A percentile compares a stretch with the other conserved stretches of the same genome.
These are phyloP conservation scores for Dendrobium nobile DNA, from an alignment of 106 monocot genomes.

Conservation along the genomic window DNA sequence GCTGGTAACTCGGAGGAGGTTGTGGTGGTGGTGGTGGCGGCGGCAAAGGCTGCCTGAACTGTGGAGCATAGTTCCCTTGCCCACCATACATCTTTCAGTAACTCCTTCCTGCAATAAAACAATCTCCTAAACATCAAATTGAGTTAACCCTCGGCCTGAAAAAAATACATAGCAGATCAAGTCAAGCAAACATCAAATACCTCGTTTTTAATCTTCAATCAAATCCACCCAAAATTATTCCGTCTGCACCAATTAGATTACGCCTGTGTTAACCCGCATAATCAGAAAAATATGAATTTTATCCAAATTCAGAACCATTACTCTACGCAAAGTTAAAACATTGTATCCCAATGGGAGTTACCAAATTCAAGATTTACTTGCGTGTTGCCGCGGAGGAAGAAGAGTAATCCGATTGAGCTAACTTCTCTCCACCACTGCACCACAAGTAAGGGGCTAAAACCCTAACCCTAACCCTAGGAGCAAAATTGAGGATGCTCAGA, in stretches of 20 bases:
- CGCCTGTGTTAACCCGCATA: background rate
- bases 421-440: too few species aligned
- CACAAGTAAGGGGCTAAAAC: too few species aligned
- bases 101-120: background rate
- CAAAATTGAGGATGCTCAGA: too few species aligned
- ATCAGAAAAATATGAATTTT: background rate
- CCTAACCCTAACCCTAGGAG: too few species aligned
- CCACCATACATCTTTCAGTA: slow-evolving; percentile 9
- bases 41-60: background rate
- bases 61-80: slow-evolving; percentile 1
- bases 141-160: background rate
- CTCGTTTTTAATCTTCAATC: background rate
- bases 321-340: too few species aligned
- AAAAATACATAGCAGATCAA: background rate
- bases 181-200: background rate
- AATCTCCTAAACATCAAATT: background rate
- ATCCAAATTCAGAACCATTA: too few species aligned
- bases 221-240: background rate
- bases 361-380: too few species aligned
- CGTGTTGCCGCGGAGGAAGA: too few species aligned
- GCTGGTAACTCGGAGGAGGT: slow-evolving; percentile 19
- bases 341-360: too few species aligned
- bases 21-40: slow-evolving; percentile 9
- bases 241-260: background rate
- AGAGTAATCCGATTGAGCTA: too few species aligned